phyloP scores from a whole-genome alignment of 2,329 filamentous ascomycete species.

The Dothistroma septosporum region DNA sequence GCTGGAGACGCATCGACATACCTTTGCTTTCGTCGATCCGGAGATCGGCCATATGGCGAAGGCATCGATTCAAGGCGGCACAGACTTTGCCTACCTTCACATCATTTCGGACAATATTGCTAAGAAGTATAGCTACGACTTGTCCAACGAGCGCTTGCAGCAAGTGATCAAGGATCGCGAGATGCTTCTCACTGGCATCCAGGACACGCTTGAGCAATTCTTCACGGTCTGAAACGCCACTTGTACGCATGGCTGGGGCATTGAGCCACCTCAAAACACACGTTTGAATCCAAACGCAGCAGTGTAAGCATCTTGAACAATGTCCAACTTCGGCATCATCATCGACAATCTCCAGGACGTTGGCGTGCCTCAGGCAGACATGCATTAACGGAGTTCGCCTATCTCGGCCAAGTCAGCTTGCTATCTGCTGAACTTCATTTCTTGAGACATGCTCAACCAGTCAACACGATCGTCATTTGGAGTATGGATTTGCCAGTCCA shows the following conservation, averaged over 20 bases:
- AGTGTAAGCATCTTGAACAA: not conserved
- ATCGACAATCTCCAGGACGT: not conserved
- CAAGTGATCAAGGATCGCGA: not conserved
- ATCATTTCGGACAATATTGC: not conserved
- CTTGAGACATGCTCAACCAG: not conserved
- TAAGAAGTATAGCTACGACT: not conserved
- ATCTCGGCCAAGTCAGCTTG: not conserved
- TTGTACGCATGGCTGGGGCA: too few relatives aligned
- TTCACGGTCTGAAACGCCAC: not conserved
- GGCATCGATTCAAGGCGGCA: not conserved
- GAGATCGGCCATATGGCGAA: not conserved
- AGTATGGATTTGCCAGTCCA: slow-evolving; percentile 16
- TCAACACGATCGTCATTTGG: not conserved
- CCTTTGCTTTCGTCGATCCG: not conserved
- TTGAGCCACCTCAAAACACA: too few relatives aligned
- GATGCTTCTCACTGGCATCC: not conserved
- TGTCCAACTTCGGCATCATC: too few relatives aligned
- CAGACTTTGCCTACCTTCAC: not conserved
- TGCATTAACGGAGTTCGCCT: not conserved
- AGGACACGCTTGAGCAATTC: not conserved
- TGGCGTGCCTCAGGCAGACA: not conserved
- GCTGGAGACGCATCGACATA: not conserved
- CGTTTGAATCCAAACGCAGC: not conserved
- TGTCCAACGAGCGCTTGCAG: not conserved
- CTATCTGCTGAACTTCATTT: not conserved